Percentiles rank a stretch among this genome's conserved stretches.
Evolutionary conservation across 2,329 filamentous ascomycete species (phyloP).

Genomic region (Xenosphaeropsis pyriputrescens): DNA sequence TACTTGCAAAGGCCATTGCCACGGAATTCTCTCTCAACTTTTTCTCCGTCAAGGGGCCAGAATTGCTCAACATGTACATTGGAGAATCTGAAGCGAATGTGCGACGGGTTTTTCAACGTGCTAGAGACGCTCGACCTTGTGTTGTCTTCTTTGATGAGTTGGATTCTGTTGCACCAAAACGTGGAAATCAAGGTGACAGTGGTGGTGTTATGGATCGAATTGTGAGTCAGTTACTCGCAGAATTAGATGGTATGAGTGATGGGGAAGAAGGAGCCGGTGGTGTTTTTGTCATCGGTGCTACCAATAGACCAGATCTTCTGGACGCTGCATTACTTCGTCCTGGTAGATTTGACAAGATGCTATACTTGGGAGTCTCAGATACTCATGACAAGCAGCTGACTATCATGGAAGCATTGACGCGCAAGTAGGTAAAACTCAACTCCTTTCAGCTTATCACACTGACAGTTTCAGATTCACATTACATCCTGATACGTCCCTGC

Average conservation of each 20-base stretch:
- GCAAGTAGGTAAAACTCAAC: conserved; percentile 53
- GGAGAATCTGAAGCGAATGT: conserved; percentile 90
- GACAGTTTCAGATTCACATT: conserved; percentile 61
- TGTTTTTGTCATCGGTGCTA: conserved; percentile 94
- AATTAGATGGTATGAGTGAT: conserved; percentile 95
- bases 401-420: conserved; percentile 83
- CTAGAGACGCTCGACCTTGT: conserved; percentile 72
- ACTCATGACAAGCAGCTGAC: conserved; percentile 93
- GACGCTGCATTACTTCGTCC: conserved; percentile 82
- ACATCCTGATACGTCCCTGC: conserved; percentile 62
- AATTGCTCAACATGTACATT: conserved; percentile 92
- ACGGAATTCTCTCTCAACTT: conserved; percentile 92
- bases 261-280: conserved; percentile 69
- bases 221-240: conserved; percentile 84
- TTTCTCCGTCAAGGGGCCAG: conserved; percentile 85
- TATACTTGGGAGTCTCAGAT: conserved; percentile 91
- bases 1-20: conserved; percentile 86
- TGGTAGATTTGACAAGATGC: conserved; percentile 94
- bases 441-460: conserved; percentile 3
- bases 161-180: conserved; percentile 87
- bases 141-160: conserved; percentile 91
- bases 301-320: conserved; percentile 83
- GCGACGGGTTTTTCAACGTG: conserved; percentile 74
- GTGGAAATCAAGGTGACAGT: conserved; percentile 93
- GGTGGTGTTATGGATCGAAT: conserved; percentile 98